A percentile compares a stretch with the other conserved stretches of the same genome.
Evolutionary conservation across 495 filamentous ascomycete species (phyloP).

Genomic region (Aspergillus indologenus): DNA sequence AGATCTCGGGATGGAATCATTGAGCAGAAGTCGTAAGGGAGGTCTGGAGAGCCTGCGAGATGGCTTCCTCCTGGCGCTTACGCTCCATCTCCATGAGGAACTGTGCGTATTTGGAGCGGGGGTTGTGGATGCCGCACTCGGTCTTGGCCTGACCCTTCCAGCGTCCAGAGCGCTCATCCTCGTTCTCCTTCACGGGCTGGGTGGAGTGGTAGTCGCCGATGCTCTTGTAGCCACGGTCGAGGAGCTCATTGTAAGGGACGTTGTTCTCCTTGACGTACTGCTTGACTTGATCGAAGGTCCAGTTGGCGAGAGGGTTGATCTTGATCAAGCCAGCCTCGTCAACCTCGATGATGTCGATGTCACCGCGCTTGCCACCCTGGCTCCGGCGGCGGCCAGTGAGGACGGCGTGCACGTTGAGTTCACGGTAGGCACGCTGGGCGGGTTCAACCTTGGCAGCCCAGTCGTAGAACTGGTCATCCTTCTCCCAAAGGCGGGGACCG

Average conservation of each 20-base stretch:
- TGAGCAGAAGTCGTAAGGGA: conserved; percentile 32
- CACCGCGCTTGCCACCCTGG: conserved; percentile 89
- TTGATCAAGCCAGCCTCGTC: conserved; percentile 93
- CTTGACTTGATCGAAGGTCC: conserved; percentile 87
- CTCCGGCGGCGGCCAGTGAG: conserved; percentile 90
- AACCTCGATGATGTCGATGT: conserved; percentile 84
- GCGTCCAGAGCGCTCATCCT: conserved; percentile 94
- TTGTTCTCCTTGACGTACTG: conserved; percentile 79
- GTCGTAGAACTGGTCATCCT: conserved; percentile 86
- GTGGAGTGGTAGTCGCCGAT: conserved; percentile 98
- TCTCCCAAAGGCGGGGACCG: conserved; percentile 82
- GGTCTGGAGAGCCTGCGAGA: conserved; percentile 44
- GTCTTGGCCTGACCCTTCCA: conserved; percentile 96
- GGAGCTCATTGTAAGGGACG: conserved; percentile 89
- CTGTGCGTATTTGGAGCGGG: conserved; percentile 84
- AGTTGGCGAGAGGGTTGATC: conserved; percentile 97
- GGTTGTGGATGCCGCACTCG: conserved; percentile 98
- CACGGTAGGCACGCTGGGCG: conserved; percentile 83
- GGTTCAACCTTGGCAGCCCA: conserved; percentile 98
- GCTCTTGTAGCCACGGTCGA: conserved; percentile 93
- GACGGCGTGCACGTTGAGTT: conserved; percentile 86
- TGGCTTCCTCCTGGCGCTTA: conserved; percentile 64
- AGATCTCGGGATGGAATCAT: conserved; percentile 18
- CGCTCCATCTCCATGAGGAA: conserved; percentile 71
- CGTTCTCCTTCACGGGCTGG: conserved; percentile 79